Evolutionary conservation across 164 flowering plant species (phyloP).

Genomic region (Saururus chinensis): DNA sequence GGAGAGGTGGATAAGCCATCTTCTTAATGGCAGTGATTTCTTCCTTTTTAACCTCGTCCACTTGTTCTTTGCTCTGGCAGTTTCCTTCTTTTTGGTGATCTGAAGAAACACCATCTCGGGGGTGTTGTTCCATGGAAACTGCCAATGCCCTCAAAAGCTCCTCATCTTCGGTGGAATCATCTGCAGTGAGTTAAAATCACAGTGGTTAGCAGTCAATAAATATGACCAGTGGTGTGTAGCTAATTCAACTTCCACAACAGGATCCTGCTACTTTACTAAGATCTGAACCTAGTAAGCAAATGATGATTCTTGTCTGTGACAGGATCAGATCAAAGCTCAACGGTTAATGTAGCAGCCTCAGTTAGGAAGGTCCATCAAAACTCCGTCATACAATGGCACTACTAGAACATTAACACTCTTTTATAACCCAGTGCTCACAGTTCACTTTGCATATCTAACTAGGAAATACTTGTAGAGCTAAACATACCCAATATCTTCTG

Average conservation of each 20-base stretch:
- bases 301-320: too few species aligned
- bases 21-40: constrained; percentile 15
- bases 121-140: constrained; percentile 36
- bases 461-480: background rate
- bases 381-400: too few species aligned
- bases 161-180: constrained; percentile 24
- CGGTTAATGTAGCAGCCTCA: too few species aligned
- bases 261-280: background rate
- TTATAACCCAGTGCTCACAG: background rate
- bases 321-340: too few species aligned
- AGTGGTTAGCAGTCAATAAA: too few species aligned
- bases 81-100: background rate
- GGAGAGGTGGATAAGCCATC: constrained; percentile 61
- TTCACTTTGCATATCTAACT: background rate
- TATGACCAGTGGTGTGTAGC: background rate
- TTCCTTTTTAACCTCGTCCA: constrained; percentile 19
- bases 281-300: background rate
- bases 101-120: background rate
- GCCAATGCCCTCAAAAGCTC: constrained; percentile 44
- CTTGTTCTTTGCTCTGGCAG: background rate
- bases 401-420: too few species aligned
- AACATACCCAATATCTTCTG: constrained; percentile 39
- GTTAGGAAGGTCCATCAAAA: too few species aligned
- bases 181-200: background rate
- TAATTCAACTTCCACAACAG: background rate